Evolutionary conservation across 306 rosid genomes (phyloP).

Genomic region (Pyrus betulifolia): DNA sequence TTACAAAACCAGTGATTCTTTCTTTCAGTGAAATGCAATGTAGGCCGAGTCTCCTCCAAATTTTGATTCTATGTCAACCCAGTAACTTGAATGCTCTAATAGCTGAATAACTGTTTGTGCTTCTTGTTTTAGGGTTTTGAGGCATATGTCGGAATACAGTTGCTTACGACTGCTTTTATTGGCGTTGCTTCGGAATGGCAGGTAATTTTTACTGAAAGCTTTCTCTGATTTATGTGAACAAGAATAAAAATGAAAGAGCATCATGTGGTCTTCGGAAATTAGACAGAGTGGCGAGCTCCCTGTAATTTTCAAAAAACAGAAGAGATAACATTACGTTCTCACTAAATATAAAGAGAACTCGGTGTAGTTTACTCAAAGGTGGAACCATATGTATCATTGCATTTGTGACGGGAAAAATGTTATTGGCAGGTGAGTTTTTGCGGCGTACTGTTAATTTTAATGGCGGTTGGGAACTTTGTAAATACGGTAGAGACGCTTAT

Average conservation of each 20-base stretch:
- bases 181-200: conserved; percentile 88
- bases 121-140: conserved; percentile 66
- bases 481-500: conserved; percentile 82
- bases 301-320: background rate
- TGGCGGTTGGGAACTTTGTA: conserved; percentile 92
- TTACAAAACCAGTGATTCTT: background rate
- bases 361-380: background rate
- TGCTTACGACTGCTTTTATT: conserved; percentile 66
- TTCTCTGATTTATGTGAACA: background rate
- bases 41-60: background rate
- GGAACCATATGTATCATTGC: conserved; percentile 3
- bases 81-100: conserved; percentile 1
- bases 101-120: conserved; percentile 9
- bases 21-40: background rate
- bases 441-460: conserved; percentile 66
- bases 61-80: conserved; percentile 4
- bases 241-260: background rate
- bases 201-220: conserved; percentile 38
- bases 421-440: conserved; percentile 74
- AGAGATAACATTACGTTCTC: background rate
- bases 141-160: conserved; percentile 75
- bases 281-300: background rate
- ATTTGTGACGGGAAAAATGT: conserved; percentile 7
- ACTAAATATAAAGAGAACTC: background rate
- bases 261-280: background rate